Evolutionary conservation across 2,329 filamentous ascomycete genomes (phyloP).

Genomic region (Stagonosporopsis tanaceti): DNA sequence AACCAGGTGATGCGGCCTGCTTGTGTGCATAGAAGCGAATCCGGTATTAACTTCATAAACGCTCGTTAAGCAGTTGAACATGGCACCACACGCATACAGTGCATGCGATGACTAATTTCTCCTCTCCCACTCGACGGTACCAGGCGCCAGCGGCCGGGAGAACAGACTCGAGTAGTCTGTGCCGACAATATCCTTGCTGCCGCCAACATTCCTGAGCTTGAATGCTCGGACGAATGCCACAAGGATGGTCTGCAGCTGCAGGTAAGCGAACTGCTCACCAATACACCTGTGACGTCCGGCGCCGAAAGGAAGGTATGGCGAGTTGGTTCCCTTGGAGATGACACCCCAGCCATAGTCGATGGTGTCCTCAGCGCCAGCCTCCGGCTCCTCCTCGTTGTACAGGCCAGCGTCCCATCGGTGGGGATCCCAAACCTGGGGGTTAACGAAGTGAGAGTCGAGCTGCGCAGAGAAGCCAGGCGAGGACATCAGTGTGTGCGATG

Average conservation of each 20-base stretch:
- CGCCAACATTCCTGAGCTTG: conserved; percentile 79
- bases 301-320: conserved; percentile 92
- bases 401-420: conserved; percentile 81
- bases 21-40: conserved; percentile 19
- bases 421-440: conserved; percentile 85
- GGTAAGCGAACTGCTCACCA: conserved; percentile 94
- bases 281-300: conserved; percentile 94
- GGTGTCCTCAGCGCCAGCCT: conserved; percentile 69
- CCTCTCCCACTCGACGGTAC: conserved; percentile 76
- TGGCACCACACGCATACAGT: conserved; percentile 20
- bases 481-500: conserved; percentile 80
- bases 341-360: conserved; percentile 94
- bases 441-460: conserved; percentile 78
- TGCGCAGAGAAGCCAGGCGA: conserved; percentile 83
- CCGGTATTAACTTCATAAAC: conserved; percentile 28
- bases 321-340: conserved; percentile 87
- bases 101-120: conserved; percentile 53
- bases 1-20: conserved; percentile 11
- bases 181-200: conserved; percentile 71
- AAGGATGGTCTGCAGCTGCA: conserved; percentile 87
- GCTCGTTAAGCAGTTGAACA: conserved; percentile 19
- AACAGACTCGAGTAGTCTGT: conserved; percentile 69
- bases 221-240: conserved; percentile 79
- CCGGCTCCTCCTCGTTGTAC: conserved; percentile 52
- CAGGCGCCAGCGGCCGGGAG: conserved; percentile 55